Conservation (phyloP, 441 rosid species). For the Syzygium syzygioides region DNA sequence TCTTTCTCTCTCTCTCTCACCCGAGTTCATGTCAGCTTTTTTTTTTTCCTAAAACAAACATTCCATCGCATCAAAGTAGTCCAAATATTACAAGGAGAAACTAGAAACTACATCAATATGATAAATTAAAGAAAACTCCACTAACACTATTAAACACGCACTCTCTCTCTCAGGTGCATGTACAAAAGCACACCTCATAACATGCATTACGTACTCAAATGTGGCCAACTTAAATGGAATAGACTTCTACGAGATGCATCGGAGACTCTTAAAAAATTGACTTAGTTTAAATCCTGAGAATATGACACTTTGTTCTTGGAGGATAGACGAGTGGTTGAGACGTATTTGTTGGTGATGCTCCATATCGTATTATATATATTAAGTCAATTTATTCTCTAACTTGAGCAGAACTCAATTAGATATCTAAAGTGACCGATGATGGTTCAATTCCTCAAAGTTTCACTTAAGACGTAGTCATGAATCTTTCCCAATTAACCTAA, state of each 20-base stretch:
- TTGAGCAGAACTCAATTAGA: background rate
- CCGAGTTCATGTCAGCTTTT: background rate
- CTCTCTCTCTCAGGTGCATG: background rate
- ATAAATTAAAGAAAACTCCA: too few species aligned
- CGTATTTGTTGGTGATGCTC: background rate
- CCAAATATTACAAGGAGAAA: too few species aligned
- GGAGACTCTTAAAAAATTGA: background rate
- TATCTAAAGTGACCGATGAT: background rate
- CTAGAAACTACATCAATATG: too few species aligned
- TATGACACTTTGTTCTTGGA: background rate
- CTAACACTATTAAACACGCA: too few species aligned
- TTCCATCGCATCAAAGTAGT: too few species aligned
- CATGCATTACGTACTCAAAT: background rate
- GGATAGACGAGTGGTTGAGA: background rate
- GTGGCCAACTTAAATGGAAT: background rate
- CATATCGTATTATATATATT: background rate
- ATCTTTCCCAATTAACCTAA: background rate
- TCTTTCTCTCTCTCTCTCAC: background rate
- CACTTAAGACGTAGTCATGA: background rate
- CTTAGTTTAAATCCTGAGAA: background rate
- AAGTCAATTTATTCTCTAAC: background rate
- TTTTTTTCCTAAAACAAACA: too few species aligned
- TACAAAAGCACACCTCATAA: background rate
- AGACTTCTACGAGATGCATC: background rate
- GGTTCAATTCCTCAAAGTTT: background rate